These are phyloP conservation scores for Chimonanthus praecox DNA, from an alignment of 164 flowering plant species.

Conservation along the genomic window DNA sequence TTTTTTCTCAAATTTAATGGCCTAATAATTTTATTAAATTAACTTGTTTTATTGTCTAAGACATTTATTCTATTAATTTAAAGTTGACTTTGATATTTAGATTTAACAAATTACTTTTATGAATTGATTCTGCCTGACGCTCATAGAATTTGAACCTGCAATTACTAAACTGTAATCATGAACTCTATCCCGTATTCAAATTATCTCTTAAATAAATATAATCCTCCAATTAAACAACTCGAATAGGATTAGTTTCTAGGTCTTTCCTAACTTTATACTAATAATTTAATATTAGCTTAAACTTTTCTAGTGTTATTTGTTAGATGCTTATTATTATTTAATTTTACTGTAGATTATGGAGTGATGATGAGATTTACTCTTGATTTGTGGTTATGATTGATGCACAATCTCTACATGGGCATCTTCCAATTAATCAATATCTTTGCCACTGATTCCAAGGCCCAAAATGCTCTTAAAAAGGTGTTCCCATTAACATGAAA, in stretches of 20 bases:
- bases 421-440: not conserved
- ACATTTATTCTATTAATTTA: too few relatives aligned
- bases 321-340: not conserved
- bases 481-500: not conserved
- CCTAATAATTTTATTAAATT: not conserved
- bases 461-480: slow-evolving; percentile 1
- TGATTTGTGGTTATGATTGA: not conserved
- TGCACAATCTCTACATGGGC: slow-evolving; percentile 1
- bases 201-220: too few relatives aligned
- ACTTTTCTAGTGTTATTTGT: not conserved
- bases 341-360: not conserved
- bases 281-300: not conserved
- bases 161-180: too few relatives aligned
- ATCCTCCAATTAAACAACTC: too few relatives aligned
- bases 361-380: not conserved
- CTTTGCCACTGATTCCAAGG: not conserved
- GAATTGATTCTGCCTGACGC: too few relatives aligned
- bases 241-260: not conserved
- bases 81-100: too few relatives aligned
- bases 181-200: too few relatives aligned
- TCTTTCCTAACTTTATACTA: not conserved
- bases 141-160: too few relatives aligned
- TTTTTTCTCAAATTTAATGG: not conserved
- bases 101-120: too few relatives aligned
- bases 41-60: not conserved